A percentile compares a stretch with the other conserved stretches of the same genome.
phyloP scores from a whole-genome alignment of 495 filamentous ascomycete species.

The Parathielavia appendiculata region DNA sequence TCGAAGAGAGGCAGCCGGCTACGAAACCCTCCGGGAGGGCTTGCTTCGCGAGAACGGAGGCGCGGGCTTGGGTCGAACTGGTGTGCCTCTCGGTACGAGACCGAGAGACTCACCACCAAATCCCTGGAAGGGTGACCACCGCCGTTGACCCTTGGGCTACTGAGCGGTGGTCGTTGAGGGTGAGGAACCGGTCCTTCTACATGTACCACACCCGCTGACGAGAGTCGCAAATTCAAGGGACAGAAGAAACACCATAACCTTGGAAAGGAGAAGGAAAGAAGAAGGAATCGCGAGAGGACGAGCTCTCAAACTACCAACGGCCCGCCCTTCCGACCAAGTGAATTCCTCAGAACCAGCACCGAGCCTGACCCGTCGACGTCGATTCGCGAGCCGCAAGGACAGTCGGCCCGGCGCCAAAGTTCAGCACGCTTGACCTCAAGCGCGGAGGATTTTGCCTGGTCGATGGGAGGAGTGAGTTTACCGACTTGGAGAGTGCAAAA shows the following conservation, averaged over 20 bases:
- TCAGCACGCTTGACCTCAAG: constrained; percentile 60
- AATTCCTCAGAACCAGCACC: constrained; percentile 66
- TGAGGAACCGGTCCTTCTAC: no score
- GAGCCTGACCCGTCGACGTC: constrained; percentile 57
- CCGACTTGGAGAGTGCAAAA: neutral
- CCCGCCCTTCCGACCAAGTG: constrained; percentile 62
- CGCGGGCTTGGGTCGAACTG: no score
- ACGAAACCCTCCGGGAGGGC: no score
- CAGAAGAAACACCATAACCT: neutral
- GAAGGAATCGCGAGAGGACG: neutral
- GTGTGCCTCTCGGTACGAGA: no score
- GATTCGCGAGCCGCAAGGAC: constrained; percentile 57
- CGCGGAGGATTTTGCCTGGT: constrained; percentile 65
- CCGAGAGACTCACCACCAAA: no score
- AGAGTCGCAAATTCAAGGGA: neutral
- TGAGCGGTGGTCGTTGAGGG: no score
- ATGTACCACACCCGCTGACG: neutral
- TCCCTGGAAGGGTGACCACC: no score
- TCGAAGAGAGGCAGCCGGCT: no score
- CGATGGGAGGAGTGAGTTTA: constrained; percentile 58
- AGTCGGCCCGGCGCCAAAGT: constrained; percentile 64
- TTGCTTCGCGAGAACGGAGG: no score
- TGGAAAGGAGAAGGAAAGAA: neutral
- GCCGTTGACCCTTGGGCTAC: no score
- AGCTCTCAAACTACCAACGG: constrained; percentile 59